These are phyloP conservation scores for Rosa lucieae DNA, from an alignment of 306 rosid genomes.

Conservation along the genomic window DNA sequence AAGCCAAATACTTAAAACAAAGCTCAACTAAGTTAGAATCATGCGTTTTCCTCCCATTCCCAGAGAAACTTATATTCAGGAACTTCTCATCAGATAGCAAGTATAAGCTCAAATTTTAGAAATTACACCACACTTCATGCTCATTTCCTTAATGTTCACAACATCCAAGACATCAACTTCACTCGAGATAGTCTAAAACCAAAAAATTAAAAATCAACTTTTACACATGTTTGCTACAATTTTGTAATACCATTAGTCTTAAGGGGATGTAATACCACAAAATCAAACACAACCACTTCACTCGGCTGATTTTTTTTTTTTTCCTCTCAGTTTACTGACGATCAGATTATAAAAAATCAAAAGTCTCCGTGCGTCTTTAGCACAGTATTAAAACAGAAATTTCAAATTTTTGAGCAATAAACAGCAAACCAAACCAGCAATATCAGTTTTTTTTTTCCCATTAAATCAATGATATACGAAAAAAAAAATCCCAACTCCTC, in stretches of 20 bases:
- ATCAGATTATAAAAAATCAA: not conserved
- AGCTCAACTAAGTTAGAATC: not conserved
- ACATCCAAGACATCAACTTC: too few species aligned
- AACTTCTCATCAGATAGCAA: not conserved
- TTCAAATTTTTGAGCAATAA: not conserved
- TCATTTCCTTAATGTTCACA: not conserved
- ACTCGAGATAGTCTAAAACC: not conserved
- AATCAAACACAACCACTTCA: constrained; percentile 4
- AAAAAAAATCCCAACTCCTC: not conserved
- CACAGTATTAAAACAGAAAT: not conserved
- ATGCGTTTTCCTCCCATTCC: not conserved
- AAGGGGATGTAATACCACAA: not conserved
- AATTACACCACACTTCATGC: not conserved
- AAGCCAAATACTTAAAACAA: not conserved
- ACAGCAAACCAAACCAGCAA: not conserved
- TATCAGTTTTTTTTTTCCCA: not conserved
- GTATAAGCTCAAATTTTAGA: not conserved
- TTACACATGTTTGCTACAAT: not conserved
- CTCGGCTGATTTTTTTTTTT: not conserved
- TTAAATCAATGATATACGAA: not conserved
- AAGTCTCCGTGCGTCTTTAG: not conserved
- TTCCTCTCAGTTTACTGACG: not conserved
- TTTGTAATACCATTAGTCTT: not conserved
- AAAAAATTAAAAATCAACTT: not conserved
- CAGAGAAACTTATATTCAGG: not conserved